phyloP scores from a whole-genome alignment of 371 early-diverging fungal species.

The Syncephalastrum sp. region DNA sequence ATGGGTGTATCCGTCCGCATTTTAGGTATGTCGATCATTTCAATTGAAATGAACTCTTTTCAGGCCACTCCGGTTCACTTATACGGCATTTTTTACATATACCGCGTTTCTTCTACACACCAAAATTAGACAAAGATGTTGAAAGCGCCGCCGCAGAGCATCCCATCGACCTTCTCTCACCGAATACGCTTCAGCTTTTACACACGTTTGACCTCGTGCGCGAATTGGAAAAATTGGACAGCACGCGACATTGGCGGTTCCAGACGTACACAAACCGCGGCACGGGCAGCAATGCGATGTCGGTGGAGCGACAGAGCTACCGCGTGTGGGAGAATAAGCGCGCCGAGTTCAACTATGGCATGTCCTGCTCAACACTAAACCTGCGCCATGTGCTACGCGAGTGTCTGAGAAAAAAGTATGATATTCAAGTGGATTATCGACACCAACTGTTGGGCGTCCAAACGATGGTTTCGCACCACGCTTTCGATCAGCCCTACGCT shows the following conservation, averaged over 20 bases:
- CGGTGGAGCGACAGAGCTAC: conserved; percentile 18
- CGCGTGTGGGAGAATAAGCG: conserved; percentile 34
- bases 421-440: conserved; percentile 23
- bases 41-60: too few species aligned
- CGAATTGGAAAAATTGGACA: conserved; percentile 20
- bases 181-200: conserved; percentile 34
- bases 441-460: conserved; percentile 32
- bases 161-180: conserved; percentile 32
- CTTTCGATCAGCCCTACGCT: too few species aligned
- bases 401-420: conserved; percentile 13
- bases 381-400: conserved; percentile 17
- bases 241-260: conserved; percentile 29
- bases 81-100: too few species aligned
- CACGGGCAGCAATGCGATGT: conserved; percentile 12
- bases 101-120: too few species aligned
- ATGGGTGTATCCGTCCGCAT: conserved; percentile 38
- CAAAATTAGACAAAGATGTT: conserved; percentile 8
- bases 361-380: conserved; percentile 21
- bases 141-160: conserved; percentile 12
- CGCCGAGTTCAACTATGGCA: conserved; percentile 25
- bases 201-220: conserved; percentile 23
- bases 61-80: too few species aligned
- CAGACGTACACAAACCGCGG: conserved; percentile 23
- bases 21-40: conserved; percentile 22
- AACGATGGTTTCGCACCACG: conserved; percentile 9